Percentiles rank a stretch among this genome's conserved stretches.
Evolutionary conservation across 1,139 yeast genomes (phyloP).

Genomic region (Zygoascus sp.): DNA sequence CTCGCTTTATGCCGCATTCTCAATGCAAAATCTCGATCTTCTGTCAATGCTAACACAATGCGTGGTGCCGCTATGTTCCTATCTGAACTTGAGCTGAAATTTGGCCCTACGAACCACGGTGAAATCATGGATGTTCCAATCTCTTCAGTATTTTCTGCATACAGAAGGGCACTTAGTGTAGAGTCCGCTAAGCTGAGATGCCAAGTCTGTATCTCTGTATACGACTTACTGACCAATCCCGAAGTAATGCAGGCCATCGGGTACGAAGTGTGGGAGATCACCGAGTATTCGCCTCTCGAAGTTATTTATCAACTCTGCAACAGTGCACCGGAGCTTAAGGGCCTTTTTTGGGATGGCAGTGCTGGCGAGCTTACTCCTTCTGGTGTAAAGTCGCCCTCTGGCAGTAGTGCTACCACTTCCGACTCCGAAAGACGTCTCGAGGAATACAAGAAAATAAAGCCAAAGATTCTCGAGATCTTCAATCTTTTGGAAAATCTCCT

Average conservation of each 20-base stretch:
- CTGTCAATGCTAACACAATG: conserved; percentile 40
- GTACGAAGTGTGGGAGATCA: conserved; percentile 48
- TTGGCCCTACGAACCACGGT: conserved; percentile 15
- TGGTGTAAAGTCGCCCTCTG: not conserved
- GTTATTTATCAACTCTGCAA: conserved; percentile 19
- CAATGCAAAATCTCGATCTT: conserved; percentile 29
- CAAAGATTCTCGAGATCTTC: conserved; percentile 20
- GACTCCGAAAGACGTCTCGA: conserved; percentile 11
- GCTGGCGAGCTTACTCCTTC: not conserved
- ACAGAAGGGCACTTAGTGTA: conserved; percentile 24
- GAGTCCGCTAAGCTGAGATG: conserved; percentile 28
- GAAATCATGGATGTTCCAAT: conserved; percentile 27
- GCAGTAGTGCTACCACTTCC: conserved; percentile 1
- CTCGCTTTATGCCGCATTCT: conserved; percentile 39
- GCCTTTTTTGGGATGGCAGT: not conserved
- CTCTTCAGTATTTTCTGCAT: conserved; percentile 26
- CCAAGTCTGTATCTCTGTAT: conserved; percentile 29
- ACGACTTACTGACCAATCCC: conserved; percentile 24
- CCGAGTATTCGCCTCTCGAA: conserved; percentile 43
- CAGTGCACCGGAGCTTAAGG: conserved; percentile 3
- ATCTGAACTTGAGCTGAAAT: conserved; percentile 22
- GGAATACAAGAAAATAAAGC: conserved; percentile 16
- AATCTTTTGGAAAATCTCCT: conserved; percentile 20
- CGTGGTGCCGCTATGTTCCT: conserved; percentile 46
- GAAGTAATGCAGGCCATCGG: conserved; percentile 25